Percentiles rank a stretch among this genome's conserved stretches.
These are phyloP conservation scores for Cladorrhinum samala DNA, from an alignment of 495 filamentous ascomycete species.

Conservation along the genomic window DNA sequence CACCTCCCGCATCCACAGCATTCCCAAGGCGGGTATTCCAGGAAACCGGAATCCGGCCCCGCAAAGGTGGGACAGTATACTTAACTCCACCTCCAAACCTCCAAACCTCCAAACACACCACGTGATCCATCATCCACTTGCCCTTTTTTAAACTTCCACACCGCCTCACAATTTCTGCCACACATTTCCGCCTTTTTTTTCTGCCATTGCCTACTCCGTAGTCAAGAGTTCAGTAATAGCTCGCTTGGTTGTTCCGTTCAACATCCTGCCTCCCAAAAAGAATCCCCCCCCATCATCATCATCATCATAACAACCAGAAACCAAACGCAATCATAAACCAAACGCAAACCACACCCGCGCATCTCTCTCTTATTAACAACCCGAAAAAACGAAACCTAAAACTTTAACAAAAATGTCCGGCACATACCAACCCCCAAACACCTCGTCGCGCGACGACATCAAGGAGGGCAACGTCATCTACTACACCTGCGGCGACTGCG, in stretches of 20 bases:
- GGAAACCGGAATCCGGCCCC: not conserved
- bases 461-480: constrained; percentile 48
- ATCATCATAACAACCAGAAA: too few species aligned
- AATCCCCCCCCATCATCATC: not conserved
- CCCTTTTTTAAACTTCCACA: not conserved
- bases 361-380: too few species aligned
- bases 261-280: constrained; percentile 1
- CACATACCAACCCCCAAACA: constrained; percentile 57
- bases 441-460: constrained; percentile 28
- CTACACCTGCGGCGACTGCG: constrained; percentile 94
- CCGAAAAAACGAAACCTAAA: too few species aligned
- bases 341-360: too few species aligned
- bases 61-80: too few species aligned
- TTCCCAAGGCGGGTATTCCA: too few species aligned
- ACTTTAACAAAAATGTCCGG: constrained; percentile 48
- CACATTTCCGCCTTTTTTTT: constrained; percentile 29
- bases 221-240: too few species aligned
- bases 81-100: too few species aligned
- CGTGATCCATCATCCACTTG: too few species aligned
- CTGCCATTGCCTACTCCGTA: constrained; percentile 10
- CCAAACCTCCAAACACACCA: not conserved
- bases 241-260: not conserved
- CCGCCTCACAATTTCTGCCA: constrained; percentile 28
- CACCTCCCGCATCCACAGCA: too few species aligned
- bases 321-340: not conserved